These are phyloP conservation scores for Geotrichum europaeum DNA, from an alignment of 1,139 yeast species.

Conservation along the genomic window DNA sequence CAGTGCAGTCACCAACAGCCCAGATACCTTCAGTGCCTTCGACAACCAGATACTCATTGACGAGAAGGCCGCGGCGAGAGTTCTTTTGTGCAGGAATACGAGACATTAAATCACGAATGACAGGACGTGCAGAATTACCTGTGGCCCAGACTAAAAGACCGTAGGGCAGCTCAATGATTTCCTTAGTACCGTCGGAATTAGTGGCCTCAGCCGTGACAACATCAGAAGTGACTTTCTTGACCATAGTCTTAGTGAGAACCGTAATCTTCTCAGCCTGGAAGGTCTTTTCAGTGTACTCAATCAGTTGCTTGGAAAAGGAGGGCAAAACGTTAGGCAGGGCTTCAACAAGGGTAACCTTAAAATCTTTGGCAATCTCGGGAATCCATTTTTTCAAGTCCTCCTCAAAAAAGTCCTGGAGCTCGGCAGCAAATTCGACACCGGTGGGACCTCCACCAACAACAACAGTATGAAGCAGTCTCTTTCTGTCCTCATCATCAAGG, in stretches of 20 bases:
- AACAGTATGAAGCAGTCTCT: slow-evolving; percentile 72
- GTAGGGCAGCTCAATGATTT: slow-evolving; percentile 65
- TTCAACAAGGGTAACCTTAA: slow-evolving; percentile 79
- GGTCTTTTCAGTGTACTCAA: slow-evolving; percentile 77
- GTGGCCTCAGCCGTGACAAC: slow-evolving; percentile 67
- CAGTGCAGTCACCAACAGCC: slow-evolving; percentile 92
- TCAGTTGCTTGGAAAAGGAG: slow-evolving; percentile 77
- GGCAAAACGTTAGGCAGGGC: slow-evolving; percentile 88
- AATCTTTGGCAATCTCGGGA: slow-evolving; percentile 77
- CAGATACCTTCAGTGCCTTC: slow-evolving; percentile 79
- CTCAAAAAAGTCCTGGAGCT: slow-evolving; percentile 86
- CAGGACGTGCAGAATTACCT: slow-evolving; percentile 85
- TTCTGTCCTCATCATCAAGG: slow-evolving; percentile 67
- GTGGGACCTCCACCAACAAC: slow-evolving; percentile 97
- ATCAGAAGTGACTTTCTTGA: slow-evolving; percentile 70
- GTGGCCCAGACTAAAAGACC: slow-evolving; percentile 97
- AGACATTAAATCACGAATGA: slow-evolving; percentile 60
- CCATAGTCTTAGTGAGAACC: slow-evolving; percentile 77
- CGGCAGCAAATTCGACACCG: slow-evolving; percentile 95
- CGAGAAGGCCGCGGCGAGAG: slow-evolving; percentile 84
- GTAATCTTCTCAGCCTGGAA: slow-evolving; percentile 74
- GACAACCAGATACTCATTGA: slow-evolving; percentile 75
- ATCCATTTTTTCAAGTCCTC: slow-evolving; percentile 86
- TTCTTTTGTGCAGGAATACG: slow-evolving; percentile 76
- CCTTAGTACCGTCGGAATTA: slow-evolving; percentile 55